Evolutionary conservation across 2,329 filamentous ascomycete species (phyloP).

Genomic region (Xylariaceae sp.): DNA sequence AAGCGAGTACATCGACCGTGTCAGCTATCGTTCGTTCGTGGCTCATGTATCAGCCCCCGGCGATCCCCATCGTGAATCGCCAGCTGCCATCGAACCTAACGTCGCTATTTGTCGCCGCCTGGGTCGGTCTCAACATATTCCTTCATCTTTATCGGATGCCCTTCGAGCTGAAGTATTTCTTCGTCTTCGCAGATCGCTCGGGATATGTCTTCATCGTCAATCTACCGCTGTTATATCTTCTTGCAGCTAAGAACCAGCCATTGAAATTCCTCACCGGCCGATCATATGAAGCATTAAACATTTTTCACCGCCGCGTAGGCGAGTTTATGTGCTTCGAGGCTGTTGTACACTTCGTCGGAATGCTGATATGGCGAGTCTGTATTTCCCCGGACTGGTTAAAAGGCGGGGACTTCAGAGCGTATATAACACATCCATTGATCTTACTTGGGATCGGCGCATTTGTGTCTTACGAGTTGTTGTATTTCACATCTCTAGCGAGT

Average conservation of each 20-base stretch:
- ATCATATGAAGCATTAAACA: conserved; percentile 63
- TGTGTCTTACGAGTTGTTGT: conserved; percentile 56
- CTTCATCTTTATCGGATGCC: conserved; percentile 52
- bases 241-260: conserved; percentile 65
- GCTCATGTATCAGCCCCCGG: conserved; percentile 55
- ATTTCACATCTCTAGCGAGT: conserved; percentile 56
- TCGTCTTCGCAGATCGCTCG: conserved; percentile 55
- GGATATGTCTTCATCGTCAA: conserved; percentile 50
- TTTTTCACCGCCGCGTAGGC: conserved; percentile 61
- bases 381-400: conserved; percentile 46
- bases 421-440: conserved; percentile 49
- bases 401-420: conserved; percentile 38
- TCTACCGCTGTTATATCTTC: conserved; percentile 53
- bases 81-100: conserved; percentile 54
- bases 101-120: conserved; percentile 47
- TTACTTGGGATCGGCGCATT: conserved; percentile 53
- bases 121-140: conserved; percentile 53
- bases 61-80: conserved; percentile 55
- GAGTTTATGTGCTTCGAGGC: conserved; percentile 59
- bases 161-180: conserved; percentile 44
- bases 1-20: not conserved
- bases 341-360: conserved; percentile 50
- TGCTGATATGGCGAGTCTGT: conserved; percentile 53
- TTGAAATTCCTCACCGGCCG: conserved; percentile 56
- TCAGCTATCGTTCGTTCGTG: conserved; percentile 15